Evolutionary conservation across 2,329 filamentous ascomycete genomes (phyloP).

Genomic region (Albophoma yamanashiensis): DNA sequence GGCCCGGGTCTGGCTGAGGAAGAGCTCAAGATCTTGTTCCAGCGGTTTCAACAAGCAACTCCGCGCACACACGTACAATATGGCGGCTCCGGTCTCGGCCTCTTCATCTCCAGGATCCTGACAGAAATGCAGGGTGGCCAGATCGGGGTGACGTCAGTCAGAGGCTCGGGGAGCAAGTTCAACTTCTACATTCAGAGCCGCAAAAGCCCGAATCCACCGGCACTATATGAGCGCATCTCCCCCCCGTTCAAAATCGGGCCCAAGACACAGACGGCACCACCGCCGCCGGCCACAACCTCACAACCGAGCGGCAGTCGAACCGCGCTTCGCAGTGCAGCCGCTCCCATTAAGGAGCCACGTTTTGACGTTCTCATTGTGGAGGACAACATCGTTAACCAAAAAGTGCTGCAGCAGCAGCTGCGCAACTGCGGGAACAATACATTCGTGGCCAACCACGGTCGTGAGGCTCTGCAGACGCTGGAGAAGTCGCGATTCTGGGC

Average conservation of each 20-base stretch:
- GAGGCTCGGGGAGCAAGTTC: constrained; percentile 62
- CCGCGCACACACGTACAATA: constrained; percentile 63
- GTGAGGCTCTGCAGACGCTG: constrained; percentile 49
- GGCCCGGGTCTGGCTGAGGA: constrained; percentile 55
- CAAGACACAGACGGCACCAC: constrained; percentile 11
- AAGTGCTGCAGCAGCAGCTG: constrained; percentile 50
- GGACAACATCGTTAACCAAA: constrained; percentile 58
- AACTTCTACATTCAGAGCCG: constrained; percentile 66
- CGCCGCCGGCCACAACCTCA: constrained; percentile 7
- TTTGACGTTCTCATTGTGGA: constrained; percentile 55
- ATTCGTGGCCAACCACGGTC: constrained; percentile 53
- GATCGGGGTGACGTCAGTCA: constrained; percentile 59
- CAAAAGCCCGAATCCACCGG: constrained; percentile 33
- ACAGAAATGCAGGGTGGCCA: constrained; percentile 70
- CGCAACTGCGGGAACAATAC: constrained; percentile 50
- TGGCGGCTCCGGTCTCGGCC: constrained; percentile 56
- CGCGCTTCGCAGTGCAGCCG: background rate
- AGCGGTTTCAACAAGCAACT: constrained; percentile 57
- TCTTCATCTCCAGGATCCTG: constrained; percentile 68
- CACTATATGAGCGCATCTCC: constrained; percentile 24
- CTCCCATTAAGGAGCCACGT: constrained; percentile 12
- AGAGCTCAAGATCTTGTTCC: constrained; percentile 56
- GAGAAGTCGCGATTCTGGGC: constrained; percentile 46
- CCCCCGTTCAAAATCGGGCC: constrained; percentile 23
- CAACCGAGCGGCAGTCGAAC: constrained; percentile 8